Evolutionary conservation across 352 stramenopile genomes (phyloP).

Genomic region (Phytophthora meadii): DNA sequence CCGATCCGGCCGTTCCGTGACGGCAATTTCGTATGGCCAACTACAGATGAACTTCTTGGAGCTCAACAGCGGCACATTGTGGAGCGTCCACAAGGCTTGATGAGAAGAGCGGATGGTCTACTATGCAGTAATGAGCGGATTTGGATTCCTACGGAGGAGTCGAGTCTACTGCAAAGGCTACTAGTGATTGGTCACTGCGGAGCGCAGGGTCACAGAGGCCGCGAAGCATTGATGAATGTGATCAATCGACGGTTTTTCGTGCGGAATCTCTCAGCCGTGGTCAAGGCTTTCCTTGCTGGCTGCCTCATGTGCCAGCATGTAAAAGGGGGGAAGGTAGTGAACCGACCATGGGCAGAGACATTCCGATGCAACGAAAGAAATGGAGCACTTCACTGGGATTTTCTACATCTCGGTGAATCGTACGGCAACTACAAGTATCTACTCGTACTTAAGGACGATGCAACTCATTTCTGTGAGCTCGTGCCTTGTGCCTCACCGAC

Average conservation of each 20-base stretch:
- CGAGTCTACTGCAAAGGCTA: constrained; percentile 1
- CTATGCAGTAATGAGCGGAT: constrained; percentile 4
- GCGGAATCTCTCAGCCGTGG: constrained; percentile 1
- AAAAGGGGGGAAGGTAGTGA: constrained; percentile 4
- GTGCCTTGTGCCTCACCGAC: constrained; percentile 21
- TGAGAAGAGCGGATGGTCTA: background rate
- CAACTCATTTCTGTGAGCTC: constrained; percentile 37
- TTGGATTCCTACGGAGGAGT: background rate
- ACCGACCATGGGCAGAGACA: constrained; percentile 6
- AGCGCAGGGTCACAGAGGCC: constrained; percentile 8
- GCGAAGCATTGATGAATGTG: background rate
- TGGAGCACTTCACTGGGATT: constrained; percentile 43
- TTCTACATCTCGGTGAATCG: constrained; percentile 28
- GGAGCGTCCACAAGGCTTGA: background rate
- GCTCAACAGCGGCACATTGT: constrained; percentile 13
- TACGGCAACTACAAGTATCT: constrained; percentile 28
- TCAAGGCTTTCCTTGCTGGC: constrained; percentile 8
- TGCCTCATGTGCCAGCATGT: constrained; percentile 13
- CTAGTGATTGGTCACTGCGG: constrained; percentile 15
- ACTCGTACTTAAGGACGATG: constrained; percentile 41
- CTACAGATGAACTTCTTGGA: background rate
- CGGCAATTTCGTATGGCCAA: constrained; percentile 20
- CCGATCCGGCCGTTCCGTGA: constrained; percentile 21
- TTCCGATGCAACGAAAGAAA: constrained; percentile 28
- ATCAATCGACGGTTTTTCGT: constrained; percentile 1